Conservation (phyloP, 441 rosid genomes). For the Adansonia grandidieri region DNA sequence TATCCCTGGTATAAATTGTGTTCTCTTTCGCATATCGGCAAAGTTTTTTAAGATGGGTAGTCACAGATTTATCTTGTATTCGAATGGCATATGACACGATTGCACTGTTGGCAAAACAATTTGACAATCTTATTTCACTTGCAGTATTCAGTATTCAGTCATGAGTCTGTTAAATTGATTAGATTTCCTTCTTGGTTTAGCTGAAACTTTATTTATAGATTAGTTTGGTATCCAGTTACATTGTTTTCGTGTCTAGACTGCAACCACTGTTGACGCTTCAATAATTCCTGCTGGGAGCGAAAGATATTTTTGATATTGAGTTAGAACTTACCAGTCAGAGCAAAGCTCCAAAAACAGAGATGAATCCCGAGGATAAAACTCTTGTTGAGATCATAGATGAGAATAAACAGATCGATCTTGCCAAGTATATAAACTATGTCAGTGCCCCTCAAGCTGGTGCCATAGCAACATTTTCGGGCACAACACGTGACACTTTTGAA, state of each 20-base stretch:
- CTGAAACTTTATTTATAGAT: background rate
- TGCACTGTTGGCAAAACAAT: background rate
- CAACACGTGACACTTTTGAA: constrained; percentile 76
- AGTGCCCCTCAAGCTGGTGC: constrained; percentile 84
- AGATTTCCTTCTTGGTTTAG: background rate
- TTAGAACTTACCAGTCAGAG: constrained; percentile 29
- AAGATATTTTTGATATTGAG: background rate
- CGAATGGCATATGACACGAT: background rate
- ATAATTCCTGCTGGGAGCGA: constrained; percentile 17
- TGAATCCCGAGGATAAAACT: constrained; percentile 61
- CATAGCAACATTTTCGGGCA: constrained; percentile 85
- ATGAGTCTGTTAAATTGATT: background rate
- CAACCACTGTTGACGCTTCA: background rate
- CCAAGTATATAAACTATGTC: constrained; percentile 67
- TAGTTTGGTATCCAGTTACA: background rate
- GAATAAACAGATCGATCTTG: constrained; percentile 56
- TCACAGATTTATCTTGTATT: background rate
- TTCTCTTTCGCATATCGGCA: background rate
- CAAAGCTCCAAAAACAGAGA: constrained; percentile 34
- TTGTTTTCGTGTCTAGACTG: background rate
- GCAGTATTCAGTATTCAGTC: background rate
- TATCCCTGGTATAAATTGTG: background rate
- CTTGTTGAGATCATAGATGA: constrained; percentile 77
- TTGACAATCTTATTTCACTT: background rate
- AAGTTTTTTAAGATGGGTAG: background rate